These are phyloP conservation scores for Apiotrichum laibachii DNA, from an alignment of 1,284 basidiomycete genomes.

Conservation along the genomic window DNA sequence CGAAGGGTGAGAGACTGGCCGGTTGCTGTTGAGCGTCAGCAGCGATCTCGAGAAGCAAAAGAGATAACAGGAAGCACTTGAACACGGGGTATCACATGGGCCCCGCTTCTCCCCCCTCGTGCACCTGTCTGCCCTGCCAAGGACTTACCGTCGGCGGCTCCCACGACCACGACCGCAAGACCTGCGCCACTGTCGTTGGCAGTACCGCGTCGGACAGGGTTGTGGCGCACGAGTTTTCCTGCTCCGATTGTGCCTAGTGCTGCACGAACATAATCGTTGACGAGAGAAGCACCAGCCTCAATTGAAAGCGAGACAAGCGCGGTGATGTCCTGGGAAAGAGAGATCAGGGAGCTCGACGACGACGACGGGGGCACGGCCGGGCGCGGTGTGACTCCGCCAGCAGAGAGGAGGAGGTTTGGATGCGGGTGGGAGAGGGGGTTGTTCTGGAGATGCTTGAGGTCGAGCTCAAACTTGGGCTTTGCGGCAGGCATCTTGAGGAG, in stretches of 20 bases:
- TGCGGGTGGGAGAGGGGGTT: slow-evolving; percentile 6
- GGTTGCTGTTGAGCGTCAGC: slow-evolving; percentile 28
- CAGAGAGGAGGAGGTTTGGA: background rate
- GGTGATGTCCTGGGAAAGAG: slow-evolving; percentile 40
- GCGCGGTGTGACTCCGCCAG: background rate
- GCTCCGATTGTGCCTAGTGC: slow-evolving; percentile 29
- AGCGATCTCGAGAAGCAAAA: background rate
- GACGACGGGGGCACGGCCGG: slow-evolving; percentile 12
- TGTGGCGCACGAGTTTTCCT: slow-evolving; percentile 19
- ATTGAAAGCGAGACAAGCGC: slow-evolving; percentile 41
- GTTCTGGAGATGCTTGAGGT: slow-evolving; percentile 9
- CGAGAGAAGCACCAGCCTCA: slow-evolving; percentile 33
- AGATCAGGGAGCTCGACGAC: slow-evolving; percentile 27
- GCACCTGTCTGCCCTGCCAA: background rate
- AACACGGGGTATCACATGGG: background rate
- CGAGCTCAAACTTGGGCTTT: slow-evolving; percentile 6
- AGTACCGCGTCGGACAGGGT: background rate
- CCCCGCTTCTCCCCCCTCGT: background rate
- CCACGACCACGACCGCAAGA: slow-evolving; percentile 39
- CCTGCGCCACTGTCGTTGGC: slow-evolving; percentile 29
- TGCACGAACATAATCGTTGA: slow-evolving; percentile 31
- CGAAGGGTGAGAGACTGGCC: slow-evolving; percentile 42
- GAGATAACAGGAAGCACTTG: background rate
- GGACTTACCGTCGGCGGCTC: slow-evolving; percentile 38
- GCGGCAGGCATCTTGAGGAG: slow-evolving; percentile 1